Base-by-base conservation (phyloP, 345 rosid species). In the Bretschneidera sinensis region DNA sequence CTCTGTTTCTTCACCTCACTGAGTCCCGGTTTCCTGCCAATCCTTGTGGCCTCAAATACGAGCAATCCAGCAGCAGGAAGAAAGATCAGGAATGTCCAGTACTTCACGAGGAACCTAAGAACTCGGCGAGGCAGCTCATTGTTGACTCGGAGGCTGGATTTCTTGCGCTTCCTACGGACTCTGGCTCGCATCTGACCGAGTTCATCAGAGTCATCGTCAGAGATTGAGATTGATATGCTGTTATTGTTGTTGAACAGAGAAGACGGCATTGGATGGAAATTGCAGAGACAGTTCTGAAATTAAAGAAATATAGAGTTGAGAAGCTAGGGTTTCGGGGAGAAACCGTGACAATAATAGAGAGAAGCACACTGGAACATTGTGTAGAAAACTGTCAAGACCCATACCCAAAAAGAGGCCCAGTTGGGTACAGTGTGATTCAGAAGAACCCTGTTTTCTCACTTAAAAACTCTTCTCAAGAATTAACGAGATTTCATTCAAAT, bases 151-250 rank as follows among this genome's bases (percentile, higher is more conserved):
- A 63, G 83, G 19, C 71, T 67, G 5, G 48, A 56, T 68, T 83
- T 89, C 87, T 79, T 89, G 23, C 97, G 89, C 78, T 85, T 89
- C 65, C 87, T 57, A 21, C 95, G 81, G 59, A 72, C 78, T 13
- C 92, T 92, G 55, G 54, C 78, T 0, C 90, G 89, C 84, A 74
- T 70, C 59, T 90, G 82, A 24, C 83, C 78, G 35, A 51, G 71
- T 21, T 85, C 98, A 59, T 80, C 87, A 0, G 81, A 49, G 10
- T 88, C 98, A 0, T 88, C 98, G 60, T 91, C 96, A 0, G 96
- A 81, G 13, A 88, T 79, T 13, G 85, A 64, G 72, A 91, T 85
- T 43, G 88, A 68, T 28, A 85, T 66, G 64, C 65, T 76, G 74
- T 69, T 77, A 65, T 64, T 79, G 76, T 6, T 66, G 63, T 15